phyloP scores from a whole-genome alignment of 352 stramenopile species.

The Pythium coloratum region DNA sequence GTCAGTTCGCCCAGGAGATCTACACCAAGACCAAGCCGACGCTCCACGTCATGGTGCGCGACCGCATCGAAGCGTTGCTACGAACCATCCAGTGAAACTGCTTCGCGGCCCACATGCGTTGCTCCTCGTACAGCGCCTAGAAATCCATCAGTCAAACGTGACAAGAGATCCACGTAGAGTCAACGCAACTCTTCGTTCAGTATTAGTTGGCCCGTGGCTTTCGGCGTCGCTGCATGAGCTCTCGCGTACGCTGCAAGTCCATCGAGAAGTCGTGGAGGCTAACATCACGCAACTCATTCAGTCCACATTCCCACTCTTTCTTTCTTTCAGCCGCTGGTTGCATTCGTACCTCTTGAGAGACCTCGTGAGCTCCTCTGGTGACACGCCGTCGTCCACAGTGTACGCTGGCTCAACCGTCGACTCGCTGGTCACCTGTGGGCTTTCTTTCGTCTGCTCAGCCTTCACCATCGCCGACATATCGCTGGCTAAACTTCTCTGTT shows the following conservation, averaged over 20 bases:
- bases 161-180: neutral
- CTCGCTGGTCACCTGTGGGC: neutral
- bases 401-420: neutral
- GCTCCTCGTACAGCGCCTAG: neutral
- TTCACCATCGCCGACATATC: neutral
- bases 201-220: neutral
- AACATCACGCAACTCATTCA: neutral
- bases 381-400: slow-evolving; percentile 21
- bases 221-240: slow-evolving; percentile 27
- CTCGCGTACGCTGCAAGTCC: slow-evolving; percentile 36
- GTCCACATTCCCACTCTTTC: neutral
- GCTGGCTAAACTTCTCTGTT: neutral
- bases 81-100: slow-evolving; percentile 19
- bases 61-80: slow-evolving; percentile 59
- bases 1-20: slow-evolving; percentile 43
- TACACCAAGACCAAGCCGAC: slow-evolving; percentile 44
- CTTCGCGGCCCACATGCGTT: neutral
- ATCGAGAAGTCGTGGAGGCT: slow-evolving; percentile 40
- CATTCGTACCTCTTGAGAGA: slow-evolving; percentile 30
- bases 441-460: neutral
- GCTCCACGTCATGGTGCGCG: slow-evolving; percentile 81
- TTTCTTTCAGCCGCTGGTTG: neutral
- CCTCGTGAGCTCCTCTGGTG: slow-evolving; percentile 24
- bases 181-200: neutral
- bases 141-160: neutral